These are phyloP conservation scores for Beta vulgaris DNA, from an alignment of 148 eudicot genomes.

Conservation along the genomic window DNA sequence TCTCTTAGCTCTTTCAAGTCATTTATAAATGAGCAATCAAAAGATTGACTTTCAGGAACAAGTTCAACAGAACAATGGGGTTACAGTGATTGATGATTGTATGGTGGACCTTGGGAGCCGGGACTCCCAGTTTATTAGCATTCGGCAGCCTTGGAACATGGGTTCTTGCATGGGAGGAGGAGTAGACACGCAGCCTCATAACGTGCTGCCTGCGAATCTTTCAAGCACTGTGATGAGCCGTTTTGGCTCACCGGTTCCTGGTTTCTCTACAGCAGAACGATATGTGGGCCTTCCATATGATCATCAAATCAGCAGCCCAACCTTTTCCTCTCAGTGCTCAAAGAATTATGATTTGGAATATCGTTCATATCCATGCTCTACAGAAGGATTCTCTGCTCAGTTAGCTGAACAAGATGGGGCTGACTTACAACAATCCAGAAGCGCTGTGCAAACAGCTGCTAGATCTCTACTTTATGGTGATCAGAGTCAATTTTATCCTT, in stretches of 20 bases:
- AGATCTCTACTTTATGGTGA: slow-evolving; percentile 34
- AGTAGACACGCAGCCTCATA: slow-evolving; percentile 22
- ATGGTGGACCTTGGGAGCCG: slow-evolving; percentile 24
- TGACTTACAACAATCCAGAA: slow-evolving; percentile 38
- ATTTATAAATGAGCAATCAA: slow-evolving; percentile 36
- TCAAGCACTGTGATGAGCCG: slow-evolving; percentile 20
- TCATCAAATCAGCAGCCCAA: slow-evolving; percentile 27
- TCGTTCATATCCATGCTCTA: slow-evolving; percentile 31
- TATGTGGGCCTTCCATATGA: slow-evolving; percentile 31
- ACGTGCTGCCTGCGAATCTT: slow-evolving; percentile 19
- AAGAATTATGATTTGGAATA: slow-evolving; percentile 35
- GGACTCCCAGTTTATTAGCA: slow-evolving; percentile 22
- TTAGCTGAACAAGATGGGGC: slow-evolving; percentile 27
- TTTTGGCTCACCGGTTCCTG: slow-evolving; percentile 28
- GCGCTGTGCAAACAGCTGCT: slow-evolving; percentile 26
- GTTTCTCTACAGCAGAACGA: slow-evolving; percentile 25
- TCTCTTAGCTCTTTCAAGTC: slow-evolving; percentile 13
- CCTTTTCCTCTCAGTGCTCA: slow-evolving; percentile 26
- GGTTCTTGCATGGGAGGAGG: slow-evolving; percentile 28
- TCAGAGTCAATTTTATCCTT: slow-evolving; percentile 35
- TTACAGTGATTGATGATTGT: slow-evolving; percentile 29
- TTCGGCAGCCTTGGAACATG: slow-evolving; percentile 35
- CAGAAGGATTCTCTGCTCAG: slow-evolving; percentile 35
- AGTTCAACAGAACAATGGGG: slow-evolving; percentile 22
- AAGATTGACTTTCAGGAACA: slow-evolving; percentile 33